These are phyloP conservation scores for Calvatia gigantea DNA, from an alignment of 768 basidiomycete genomes.

Conservation along the genomic window DNA sequence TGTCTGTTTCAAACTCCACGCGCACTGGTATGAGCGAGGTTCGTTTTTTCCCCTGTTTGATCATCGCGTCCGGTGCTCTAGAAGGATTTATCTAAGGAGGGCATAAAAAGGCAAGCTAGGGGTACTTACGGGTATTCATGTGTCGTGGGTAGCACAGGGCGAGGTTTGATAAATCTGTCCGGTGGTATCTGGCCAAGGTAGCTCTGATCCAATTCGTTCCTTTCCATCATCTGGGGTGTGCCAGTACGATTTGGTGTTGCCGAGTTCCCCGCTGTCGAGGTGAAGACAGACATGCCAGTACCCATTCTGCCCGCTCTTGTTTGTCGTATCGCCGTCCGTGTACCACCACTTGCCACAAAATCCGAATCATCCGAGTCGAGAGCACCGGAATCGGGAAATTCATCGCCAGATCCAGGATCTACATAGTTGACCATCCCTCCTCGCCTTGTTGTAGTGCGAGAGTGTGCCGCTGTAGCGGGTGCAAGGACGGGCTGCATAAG, in stretches of 20 bases:
- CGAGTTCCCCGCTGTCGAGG: conserved; percentile 42
- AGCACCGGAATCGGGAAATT: conserved; percentile 76
- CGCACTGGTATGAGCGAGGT: conserved; percentile 82
- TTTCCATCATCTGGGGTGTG: conserved; percentile 42
- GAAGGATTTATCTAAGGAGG: conserved; percentile 8
- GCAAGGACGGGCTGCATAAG: conserved; percentile 82
- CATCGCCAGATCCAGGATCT: conserved; percentile 81
- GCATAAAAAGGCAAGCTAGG: neutral
- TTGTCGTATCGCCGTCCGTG: conserved; percentile 53
- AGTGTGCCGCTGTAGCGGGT: conserved; percentile 33
- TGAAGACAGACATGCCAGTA: conserved; percentile 53
- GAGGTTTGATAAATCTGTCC: conserved; percentile 66
- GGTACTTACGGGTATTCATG: conserved; percentile 75
- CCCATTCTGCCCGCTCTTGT: conserved; percentile 36
- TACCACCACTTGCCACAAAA: conserved; percentile 63
- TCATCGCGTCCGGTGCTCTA: conserved; percentile 65
- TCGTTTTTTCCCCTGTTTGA: conserved; percentile 52
- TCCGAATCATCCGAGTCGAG: conserved; percentile 85
- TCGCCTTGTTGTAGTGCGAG: conserved; percentile 51
- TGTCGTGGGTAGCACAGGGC: conserved; percentile 50
- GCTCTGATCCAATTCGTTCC: conserved; percentile 70
- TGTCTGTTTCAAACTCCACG: conserved; percentile 92
- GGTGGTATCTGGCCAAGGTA: conserved; percentile 89
- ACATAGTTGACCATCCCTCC: conserved; percentile 82
- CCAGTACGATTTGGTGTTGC: conserved; percentile 20